Evolutionary conservation across 2,329 filamentous ascomycete genomes (phyloP).

Genomic region (Podosphaera fusca): DNA sequence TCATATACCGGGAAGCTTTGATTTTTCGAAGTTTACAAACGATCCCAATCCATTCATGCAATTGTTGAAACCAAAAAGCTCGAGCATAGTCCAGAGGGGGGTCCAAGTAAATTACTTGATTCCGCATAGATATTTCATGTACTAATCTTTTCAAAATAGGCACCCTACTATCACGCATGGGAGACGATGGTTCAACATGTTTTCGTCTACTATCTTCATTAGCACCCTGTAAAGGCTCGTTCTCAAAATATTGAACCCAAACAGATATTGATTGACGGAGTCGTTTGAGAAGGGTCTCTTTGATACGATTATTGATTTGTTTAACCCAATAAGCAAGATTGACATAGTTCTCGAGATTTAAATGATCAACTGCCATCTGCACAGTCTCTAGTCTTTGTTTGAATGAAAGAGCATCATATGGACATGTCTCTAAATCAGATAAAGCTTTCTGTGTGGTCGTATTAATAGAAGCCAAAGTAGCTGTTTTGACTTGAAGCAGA

Average conservation of each 20-base stretch:
- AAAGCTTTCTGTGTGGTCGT: slow-evolving; percentile 62
- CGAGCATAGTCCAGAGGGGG: slow-evolving; percentile 79
- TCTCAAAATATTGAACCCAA: slow-evolving; percentile 74
- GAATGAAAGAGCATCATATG: slow-evolving; percentile 63
- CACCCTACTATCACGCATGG: slow-evolving; percentile 23
- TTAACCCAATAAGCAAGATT: slow-evolving; percentile 83
- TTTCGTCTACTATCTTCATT: slow-evolving; percentile 29
- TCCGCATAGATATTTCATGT: slow-evolving; percentile 91
- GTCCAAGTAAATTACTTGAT: slow-evolving; percentile 91
- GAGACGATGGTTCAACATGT: slow-evolving; percentile 21
- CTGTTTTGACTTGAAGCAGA: slow-evolving; percentile 68
- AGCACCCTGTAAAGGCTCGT: slow-evolving; percentile 21
- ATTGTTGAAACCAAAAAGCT: slow-evolving; percentile 77
- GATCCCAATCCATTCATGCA: slow-evolving; percentile 82
- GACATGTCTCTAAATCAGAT: slow-evolving; percentile 60
- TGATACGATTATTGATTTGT: slow-evolving; percentile 67
- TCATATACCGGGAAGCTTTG: slow-evolving; percentile 86
- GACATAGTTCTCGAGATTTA: slow-evolving; percentile 88
- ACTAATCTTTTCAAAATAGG: slow-evolving; percentile 52
- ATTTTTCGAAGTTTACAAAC: slow-evolving; percentile 86
- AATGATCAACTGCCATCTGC: slow-evolving; percentile 80
- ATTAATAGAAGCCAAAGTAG: slow-evolving; percentile 55
- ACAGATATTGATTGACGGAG: slow-evolving; percentile 62
- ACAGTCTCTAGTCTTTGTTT: slow-evolving; percentile 61
- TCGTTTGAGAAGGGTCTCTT: slow-evolving; percentile 54